Base-by-base conservation (phyloP, 306 rosid species). In the Fragaria nilgerrensis region DNA sequence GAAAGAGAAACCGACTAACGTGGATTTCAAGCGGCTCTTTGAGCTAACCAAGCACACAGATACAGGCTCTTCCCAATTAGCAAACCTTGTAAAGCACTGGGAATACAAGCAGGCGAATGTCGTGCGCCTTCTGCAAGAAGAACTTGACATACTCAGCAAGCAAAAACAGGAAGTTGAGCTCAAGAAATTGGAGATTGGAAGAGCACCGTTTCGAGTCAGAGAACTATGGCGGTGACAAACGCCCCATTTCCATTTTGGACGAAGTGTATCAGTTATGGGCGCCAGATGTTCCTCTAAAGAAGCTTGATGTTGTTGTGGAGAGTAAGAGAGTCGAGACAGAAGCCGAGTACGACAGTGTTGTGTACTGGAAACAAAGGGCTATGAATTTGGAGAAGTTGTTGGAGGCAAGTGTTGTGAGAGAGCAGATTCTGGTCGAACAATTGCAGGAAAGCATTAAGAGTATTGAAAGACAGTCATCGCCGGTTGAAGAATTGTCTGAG, bases 101-200 rank as follows among this genome's bases (percentile, higher is more conserved):
- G 97, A 92, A 80, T 91, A 92, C 66, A 91, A 88, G 87, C 98
- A 96, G 69, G 97, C 99, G 41, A 92, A 96, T 8, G 99, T 84
- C 0, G 97, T 87, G 2, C 92, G 98, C 5, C 98, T 92, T 69
- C 92, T 96, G 5, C 80, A 83, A 72, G 97, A 96, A 88, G 99
- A 96, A 75, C 89, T 92, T 0, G 97, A 91, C 88, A 92, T 75
- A 59, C 87, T 96, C 22, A 89, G 87, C 87, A 88, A 85, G 69
- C 99, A 92, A 68, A 86, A 88, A 71, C 66, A 86, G 64, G 94
- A 92, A 66, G 97, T 86, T 78, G 99, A 92, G 90, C 93, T 89
- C 16, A 91, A 87, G 88, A 88, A 92, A 82, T 83, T 96, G 88
- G 88, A 92, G 87, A 92, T 50, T 96, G 68, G 89, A 91, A 83